phyloP scores from a whole-genome alignment of 495 filamentous ascomycete species.

The Umbilicaria muhlenbergii region DNA sequence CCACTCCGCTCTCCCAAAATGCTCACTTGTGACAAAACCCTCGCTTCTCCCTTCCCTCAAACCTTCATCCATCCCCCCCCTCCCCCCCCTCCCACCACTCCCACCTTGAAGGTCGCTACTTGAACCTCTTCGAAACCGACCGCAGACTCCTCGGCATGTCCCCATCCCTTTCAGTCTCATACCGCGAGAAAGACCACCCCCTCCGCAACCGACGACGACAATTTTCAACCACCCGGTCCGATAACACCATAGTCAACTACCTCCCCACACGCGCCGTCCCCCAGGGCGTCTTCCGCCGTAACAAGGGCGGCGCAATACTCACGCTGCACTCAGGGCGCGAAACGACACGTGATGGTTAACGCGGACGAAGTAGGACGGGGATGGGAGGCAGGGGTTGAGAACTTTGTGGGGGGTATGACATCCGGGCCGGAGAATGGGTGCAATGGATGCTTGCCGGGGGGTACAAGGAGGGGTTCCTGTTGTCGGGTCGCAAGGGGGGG shows the following conservation, averaged over 20 bases:
- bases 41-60: conserved; percentile 11
- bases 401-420: conserved; percentile 40
- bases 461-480: conserved; percentile 44
- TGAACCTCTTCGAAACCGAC: conserved; percentile 46
- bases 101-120: conserved; percentile 54
- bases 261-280: conserved; percentile 39
- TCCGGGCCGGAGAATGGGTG: conserved; percentile 38
- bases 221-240: conserved; percentile 25
- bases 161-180: conserved; percentile 30
- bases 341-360: conserved; percentile 44
- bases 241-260: conserved; percentile 43
- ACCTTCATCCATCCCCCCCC: conserved; percentile 18
- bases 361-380: conserved; percentile 24
- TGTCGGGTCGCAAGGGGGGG: conserved; percentile 28
- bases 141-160: conserved; percentile 30
- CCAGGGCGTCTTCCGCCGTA: conserved; percentile 44
- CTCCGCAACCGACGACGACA: conserved; percentile 10
- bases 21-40: background rate
- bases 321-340: conserved; percentile 43
- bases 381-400: conserved; percentile 34
- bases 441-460: conserved; percentile 58
- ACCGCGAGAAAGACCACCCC: conserved; percentile 1
- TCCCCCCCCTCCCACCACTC: conserved; percentile 29
- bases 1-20: conserved; percentile 4
- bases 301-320: conserved; percentile 42